phyloP scores from a whole-genome alignment of 2,329 filamentous ascomycete species.

The Aspergillus thermomutatus region DNA sequence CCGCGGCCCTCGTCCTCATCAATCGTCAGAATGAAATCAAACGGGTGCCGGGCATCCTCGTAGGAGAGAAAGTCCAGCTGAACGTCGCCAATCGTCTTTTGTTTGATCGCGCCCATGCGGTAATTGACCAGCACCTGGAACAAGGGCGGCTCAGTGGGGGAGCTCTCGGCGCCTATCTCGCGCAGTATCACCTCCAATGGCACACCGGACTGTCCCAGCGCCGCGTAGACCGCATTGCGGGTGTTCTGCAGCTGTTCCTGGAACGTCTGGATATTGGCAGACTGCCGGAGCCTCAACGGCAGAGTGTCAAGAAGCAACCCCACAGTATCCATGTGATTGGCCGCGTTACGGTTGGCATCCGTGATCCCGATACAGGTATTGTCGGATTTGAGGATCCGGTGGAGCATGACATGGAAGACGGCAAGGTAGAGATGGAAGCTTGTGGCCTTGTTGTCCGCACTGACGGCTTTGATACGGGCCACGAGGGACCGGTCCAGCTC shows the following conservation, averaged over 20 bases:
- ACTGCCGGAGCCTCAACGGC: no score
- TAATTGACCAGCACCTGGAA: constrained; percentile 53
- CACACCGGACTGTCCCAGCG: constrained; percentile 42
- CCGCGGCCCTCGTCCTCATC: constrained; percentile 9
- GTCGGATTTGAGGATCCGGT: constrained; percentile 24
- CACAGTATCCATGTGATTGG: no score
- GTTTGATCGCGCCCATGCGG: no score
- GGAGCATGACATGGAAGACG: constrained; percentile 38
- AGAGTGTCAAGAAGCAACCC: no score
- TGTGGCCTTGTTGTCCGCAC: constrained; percentile 33
- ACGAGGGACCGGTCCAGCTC: no score
- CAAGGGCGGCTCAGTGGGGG: constrained; percentile 41
- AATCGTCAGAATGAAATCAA: no score
- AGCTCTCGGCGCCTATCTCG: constrained; percentile 41
- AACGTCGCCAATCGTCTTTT: no score
- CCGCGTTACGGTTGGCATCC: no score
- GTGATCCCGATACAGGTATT: no score
- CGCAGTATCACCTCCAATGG: constrained; percentile 51
- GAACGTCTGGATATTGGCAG: constrained; percentile 22
- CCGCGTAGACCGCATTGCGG: constrained; percentile 29
- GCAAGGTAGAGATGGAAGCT: constrained; percentile 50
- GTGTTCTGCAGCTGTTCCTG: constrained; percentile 25
- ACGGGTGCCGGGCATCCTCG: no score
- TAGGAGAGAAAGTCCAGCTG: no score
- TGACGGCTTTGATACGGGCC: no score